A percentile compares a stretch with the other conserved stretches of the same genome.
These are phyloP conservation scores for Mucor ambiguus DNA, from an alignment of 371 early-diverging fungal genomes.

Conservation along the genomic window DNA sequence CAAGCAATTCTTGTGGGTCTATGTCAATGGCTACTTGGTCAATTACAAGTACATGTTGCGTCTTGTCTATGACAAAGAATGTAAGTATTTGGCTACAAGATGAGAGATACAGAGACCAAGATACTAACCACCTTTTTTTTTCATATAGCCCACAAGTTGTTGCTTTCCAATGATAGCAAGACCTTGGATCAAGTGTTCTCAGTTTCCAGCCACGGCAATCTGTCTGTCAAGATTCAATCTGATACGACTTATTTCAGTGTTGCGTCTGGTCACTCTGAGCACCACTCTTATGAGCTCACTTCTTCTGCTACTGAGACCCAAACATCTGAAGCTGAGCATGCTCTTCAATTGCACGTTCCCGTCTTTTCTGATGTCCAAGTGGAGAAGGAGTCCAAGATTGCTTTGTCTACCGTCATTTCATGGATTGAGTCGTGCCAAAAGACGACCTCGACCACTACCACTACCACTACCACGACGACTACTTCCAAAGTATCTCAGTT, in stretches of 20 bases:
- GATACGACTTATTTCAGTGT: constrained; percentile 31
- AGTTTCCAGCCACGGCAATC: constrained; percentile 27
- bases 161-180: constrained; percentile 28
- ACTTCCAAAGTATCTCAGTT: constrained; percentile 12
- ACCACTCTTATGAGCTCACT: constrained; percentile 3
- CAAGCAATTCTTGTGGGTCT: constrained; percentile 54
- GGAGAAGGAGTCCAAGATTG: constrained; percentile 30
- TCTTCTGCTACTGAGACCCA: constrained; percentile 4
- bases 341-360: constrained; percentile 40
- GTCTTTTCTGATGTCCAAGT: constrained; percentile 28
- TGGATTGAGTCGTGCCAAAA: constrained; percentile 31
- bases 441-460: constrained; percentile 14
- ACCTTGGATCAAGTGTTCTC: constrained; percentile 32
- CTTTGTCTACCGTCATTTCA: constrained; percentile 26
- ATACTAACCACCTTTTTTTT: neutral
- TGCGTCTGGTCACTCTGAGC: neutral
- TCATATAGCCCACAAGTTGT: constrained; percentile 30
- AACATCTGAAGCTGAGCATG: neutral
- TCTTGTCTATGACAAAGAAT: constrained; percentile 23
- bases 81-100: constrained; percentile 10
- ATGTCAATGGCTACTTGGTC: constrained; percentile 52
- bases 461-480: constrained; percentile 7
- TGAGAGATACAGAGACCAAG: neutral
- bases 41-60: constrained; percentile 56
- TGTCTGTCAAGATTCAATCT: constrained; percentile 28